Evolutionary conservation across 345 rosid genomes (phyloP).

Genomic region (Ceriops tagal): DNA sequence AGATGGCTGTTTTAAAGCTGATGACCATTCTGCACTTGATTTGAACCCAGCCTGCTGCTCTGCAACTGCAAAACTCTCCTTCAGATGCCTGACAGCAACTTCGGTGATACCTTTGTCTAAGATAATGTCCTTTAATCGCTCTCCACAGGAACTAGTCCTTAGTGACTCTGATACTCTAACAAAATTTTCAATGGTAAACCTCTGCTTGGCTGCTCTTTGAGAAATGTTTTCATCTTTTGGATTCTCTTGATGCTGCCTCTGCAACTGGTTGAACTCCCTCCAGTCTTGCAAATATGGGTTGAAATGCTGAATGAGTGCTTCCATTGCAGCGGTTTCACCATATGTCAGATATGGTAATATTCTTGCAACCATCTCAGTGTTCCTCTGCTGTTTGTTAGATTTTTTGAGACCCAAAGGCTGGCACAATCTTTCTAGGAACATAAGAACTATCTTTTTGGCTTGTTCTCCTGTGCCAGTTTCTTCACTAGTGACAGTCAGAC

Average conservation of each 20-base stretch:
- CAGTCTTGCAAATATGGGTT: slow-evolving; percentile 83
- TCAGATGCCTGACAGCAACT: slow-evolving; percentile 77
- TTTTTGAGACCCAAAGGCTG: slow-evolving; percentile 84
- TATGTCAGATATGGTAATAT: slow-evolving; percentile 94
- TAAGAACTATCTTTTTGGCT: slow-evolving; percentile 94
- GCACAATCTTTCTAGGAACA: slow-evolving; percentile 90
- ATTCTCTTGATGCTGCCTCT: slow-evolving; percentile 64
- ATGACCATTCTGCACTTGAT: slow-evolving; percentile 69
- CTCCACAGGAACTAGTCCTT: slow-evolving; percentile 96
- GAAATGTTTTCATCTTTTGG: slow-evolving; percentile 67
- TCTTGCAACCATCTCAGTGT: slow-evolving; percentile 99
- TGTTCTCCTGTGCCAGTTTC: slow-evolving; percentile 86
- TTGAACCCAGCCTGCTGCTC: slow-evolving; percentile 75
- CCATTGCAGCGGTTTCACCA: slow-evolving; percentile 99
- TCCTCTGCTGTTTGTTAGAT: slow-evolving; percentile 95
- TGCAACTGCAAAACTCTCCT: slow-evolving; percentile 67
- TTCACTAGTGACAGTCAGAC: slow-evolving; percentile 74
- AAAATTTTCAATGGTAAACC: slow-evolving; percentile 81
- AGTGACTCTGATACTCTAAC: slow-evolving; percentile 95
- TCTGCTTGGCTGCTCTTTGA: slow-evolving; percentile 70
- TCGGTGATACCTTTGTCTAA: slow-evolving; percentile 77
- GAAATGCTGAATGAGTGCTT: slow-evolving; percentile 89
- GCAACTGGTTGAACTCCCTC: slow-evolving; percentile 73
- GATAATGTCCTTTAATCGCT: slow-evolving; percentile 88
- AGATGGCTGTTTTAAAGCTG: slow-evolving; percentile 76